Conservation (phyloP, 306 rosid species). For the Trichosanthes cucumerina region DNA sequence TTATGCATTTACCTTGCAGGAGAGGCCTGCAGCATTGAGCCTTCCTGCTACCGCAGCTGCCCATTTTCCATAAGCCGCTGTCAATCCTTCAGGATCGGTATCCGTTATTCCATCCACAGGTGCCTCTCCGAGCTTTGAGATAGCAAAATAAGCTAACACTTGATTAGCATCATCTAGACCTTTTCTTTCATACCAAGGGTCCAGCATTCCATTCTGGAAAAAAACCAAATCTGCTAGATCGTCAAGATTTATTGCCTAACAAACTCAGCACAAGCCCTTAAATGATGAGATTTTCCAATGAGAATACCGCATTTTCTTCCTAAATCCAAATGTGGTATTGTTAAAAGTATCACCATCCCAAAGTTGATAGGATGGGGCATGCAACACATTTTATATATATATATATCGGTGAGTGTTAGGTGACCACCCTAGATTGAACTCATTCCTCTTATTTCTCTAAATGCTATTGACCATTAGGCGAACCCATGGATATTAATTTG, state of each 20-base stretch:
- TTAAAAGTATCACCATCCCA: background rate
- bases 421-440: too few species aligned
- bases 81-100: constrained; percentile 89
- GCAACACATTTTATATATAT: background rate
- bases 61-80: constrained; percentile 92
- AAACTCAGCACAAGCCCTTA: constrained; percentile 6
- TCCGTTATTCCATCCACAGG: constrained; percentile 85
- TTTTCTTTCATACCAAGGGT: constrained; percentile 77
- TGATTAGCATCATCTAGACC: constrained; percentile 63
- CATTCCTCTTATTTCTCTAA: too few species aligned
- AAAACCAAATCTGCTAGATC: constrained; percentile 86
- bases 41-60: constrained; percentile 62
- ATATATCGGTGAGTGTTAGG: background rate
- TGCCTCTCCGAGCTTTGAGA: constrained; percentile 79
- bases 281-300: background rate
- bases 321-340: background rate
- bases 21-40: constrained; percentile 65
- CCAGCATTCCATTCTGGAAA: constrained; percentile 98
- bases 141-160: constrained; percentile 87
- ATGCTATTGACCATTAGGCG: too few species aligned
- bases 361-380: background rate
- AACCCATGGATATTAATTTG: background rate
- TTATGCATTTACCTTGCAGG: constrained; percentile 56
- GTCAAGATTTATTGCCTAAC: constrained; percentile 17
- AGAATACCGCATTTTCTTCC: background rate